Evolutionary conservation across 305 asterid species (phyloP), one percentile per base, ranked within the genome.

Genomic region (Withania somnifera): DNA sequence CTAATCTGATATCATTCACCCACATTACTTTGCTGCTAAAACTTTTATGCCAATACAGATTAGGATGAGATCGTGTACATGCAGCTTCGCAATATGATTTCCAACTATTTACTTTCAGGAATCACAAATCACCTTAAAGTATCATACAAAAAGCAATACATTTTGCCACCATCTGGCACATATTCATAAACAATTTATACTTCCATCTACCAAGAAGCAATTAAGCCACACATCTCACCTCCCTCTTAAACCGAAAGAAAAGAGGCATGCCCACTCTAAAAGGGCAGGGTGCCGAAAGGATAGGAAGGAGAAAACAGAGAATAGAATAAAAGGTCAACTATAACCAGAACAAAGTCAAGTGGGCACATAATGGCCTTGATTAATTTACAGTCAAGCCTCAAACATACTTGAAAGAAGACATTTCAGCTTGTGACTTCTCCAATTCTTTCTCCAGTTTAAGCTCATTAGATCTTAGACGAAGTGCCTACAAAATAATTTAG

Each of bases 401-500:
- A 80, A 69, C 87, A 81, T 89, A 96, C 99, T 91, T 92, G 88
- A 86, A 87, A 73, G 93, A 89, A 89, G 95, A 88, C 84, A 94
- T 81, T 88, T 94, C 97, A 75, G 93, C 88, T 85, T 89, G 91
- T 58, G 93, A 67, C 79, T 90, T 90, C 88, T 94, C 98, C 91
- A 93, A 88, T 80, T 90, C 94, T 88, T 95, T 91, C 92, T 90
- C 95, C 89, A 96, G 86, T 88, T 94, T 96, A 64, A 96, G 92
- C 91, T 96, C 99, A 88, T 90, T 94, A 83, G 99, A 96, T 90
- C 98, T 93, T 95, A 96, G 86, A 61, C 97, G 91, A 84, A 96
- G 90, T 81, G 98, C 97, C 99, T 96, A 86, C 77, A 88, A 32
- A 75, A 82, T 57, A 42, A 83, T 53, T 50, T 47, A 80, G 34